Conservation (phyloP, 2,329 filamentous ascomycete genomes). For the Apiospora marii region DNA sequence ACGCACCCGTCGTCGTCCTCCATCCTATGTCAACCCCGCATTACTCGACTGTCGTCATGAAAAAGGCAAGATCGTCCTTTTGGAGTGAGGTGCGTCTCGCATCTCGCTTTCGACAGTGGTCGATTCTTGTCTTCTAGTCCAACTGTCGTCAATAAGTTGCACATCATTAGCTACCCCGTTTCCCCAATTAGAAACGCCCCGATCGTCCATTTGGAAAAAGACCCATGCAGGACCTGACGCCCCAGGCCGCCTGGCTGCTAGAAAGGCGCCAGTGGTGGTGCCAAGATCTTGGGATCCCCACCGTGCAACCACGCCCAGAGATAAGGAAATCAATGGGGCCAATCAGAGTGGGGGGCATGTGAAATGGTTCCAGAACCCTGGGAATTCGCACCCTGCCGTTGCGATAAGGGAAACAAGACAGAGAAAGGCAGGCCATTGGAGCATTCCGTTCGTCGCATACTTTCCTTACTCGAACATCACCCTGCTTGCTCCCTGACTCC, state of each 20-base stretch:
- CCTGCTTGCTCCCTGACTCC: background rate
- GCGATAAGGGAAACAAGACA: background rate
- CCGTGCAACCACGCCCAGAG: background rate
- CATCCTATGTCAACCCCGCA: background rate
- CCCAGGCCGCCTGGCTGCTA: background rate
- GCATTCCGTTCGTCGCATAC: background rate
- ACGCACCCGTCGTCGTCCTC: background rate
- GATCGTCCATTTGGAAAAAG: background rate
- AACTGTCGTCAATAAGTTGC: slow-evolving; percentile 1
- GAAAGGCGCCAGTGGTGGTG: background rate
- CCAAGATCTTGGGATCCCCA: slow-evolving; percentile 8
- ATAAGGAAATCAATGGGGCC: slow-evolving; percentile 11
- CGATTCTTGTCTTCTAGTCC: background rate
- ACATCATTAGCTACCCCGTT: slow-evolving; percentile 1
- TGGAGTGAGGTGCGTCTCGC: background rate
- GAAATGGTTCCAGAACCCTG: slow-evolving; percentile 6
- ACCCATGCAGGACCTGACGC: background rate
- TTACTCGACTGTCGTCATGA: background rate
- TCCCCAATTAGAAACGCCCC: slow-evolving; percentile 16
- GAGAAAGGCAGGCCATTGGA: background rate
- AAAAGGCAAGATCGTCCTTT: background rate
- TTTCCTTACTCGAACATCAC: background rate
- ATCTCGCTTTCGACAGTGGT: background rate
- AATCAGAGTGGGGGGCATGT: slow-evolving; percentile 12
- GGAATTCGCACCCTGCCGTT: background rate